These are phyloP conservation scores for Clathrospora elynae DNA, from an alignment of 2,329 filamentous ascomycete genomes.

Conservation along the genomic window DNA sequence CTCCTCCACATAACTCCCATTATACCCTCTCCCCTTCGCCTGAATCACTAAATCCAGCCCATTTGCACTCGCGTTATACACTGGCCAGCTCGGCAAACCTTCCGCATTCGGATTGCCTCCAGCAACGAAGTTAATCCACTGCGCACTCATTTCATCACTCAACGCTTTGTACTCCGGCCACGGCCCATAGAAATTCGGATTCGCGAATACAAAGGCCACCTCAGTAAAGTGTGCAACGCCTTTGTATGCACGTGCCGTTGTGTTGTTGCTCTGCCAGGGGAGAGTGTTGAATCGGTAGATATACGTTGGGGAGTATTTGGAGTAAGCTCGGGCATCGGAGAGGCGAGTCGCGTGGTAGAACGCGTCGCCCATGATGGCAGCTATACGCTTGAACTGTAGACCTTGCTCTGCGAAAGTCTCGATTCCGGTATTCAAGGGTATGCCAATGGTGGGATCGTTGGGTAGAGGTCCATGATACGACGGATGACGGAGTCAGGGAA, in stretches of 20 bases:
- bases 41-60: slow-evolving; percentile 55
- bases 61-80: slow-evolving; percentile 44
- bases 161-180: slow-evolving; percentile 49
- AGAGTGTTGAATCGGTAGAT: slow-evolving; percentile 65
- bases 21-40: slow-evolving; percentile 48
- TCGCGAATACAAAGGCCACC: slow-evolving; percentile 55
- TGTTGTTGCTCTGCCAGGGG: slow-evolving; percentile 36
- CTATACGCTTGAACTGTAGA: slow-evolving; percentile 60
- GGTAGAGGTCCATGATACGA: slow-evolving; percentile 44
- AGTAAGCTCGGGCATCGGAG: slow-evolving; percentile 50
- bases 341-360: slow-evolving; percentile 62
- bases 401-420: slow-evolving; percentile 42
- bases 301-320: slow-evolving; percentile 59
- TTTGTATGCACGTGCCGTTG: slow-evolving; percentile 45
- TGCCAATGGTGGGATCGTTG: slow-evolving; percentile 42
- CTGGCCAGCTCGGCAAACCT: slow-evolving; percentile 49
- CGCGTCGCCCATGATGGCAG: slow-evolving; percentile 60
- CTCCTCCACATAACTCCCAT: slow-evolving; percentile 50
- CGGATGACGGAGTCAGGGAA: slow-evolving; percentile 40
- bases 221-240: slow-evolving; percentile 62
- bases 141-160: slow-evolving; percentile 52
- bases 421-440: slow-evolving; percentile 41
- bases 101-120: slow-evolving; percentile 46
- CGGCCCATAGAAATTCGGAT: slow-evolving; percentile 47
- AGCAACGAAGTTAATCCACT: slow-evolving; percentile 55